Percentiles rank a stretch among this genome's conserved stretches.
These are phyloP conservation scores for Astrothelium subdiscretum DNA, from an alignment of 495 filamentous ascomycete genomes.

Conservation along the genomic window DNA sequence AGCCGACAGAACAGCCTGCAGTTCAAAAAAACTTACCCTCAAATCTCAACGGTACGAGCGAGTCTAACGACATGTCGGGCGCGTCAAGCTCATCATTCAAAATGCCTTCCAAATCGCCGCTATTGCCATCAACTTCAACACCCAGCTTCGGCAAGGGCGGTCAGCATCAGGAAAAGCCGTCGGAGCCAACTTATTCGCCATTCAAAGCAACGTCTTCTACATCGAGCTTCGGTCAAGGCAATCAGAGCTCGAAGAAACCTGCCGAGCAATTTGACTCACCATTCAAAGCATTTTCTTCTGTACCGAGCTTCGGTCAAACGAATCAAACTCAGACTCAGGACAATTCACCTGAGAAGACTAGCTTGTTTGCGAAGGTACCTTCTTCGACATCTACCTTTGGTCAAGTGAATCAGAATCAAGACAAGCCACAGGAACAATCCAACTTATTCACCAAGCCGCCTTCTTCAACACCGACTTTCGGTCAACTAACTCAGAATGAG, in stretches of 20 bases:
- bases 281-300: background rate
- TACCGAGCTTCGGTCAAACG: background rate
- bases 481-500: background rate
- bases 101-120: too few relatives aligned
- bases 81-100: too few relatives aligned
- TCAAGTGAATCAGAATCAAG: background rate
- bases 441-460: background rate
- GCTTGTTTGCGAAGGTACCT: background rate
- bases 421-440: background rate
- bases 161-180: background rate
- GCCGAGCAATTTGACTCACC: background rate
- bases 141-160: constrained; percentile 8
- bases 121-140: too few relatives aligned
- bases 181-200: background rate
- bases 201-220: background rate
- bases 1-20: background rate
- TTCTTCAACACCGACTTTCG: background rate
- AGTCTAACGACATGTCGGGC: background rate
- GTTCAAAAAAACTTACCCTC: background rate
- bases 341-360: background rate
- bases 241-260: background rate
- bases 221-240: background rate
- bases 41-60: too few relatives aligned
- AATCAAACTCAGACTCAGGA: constrained; percentile 2
- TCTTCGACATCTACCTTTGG: background rate